Evolutionary conservation across 176 grass and related monocot species (phyloP).

Genomic region (Oryza glumipatula): DNA sequence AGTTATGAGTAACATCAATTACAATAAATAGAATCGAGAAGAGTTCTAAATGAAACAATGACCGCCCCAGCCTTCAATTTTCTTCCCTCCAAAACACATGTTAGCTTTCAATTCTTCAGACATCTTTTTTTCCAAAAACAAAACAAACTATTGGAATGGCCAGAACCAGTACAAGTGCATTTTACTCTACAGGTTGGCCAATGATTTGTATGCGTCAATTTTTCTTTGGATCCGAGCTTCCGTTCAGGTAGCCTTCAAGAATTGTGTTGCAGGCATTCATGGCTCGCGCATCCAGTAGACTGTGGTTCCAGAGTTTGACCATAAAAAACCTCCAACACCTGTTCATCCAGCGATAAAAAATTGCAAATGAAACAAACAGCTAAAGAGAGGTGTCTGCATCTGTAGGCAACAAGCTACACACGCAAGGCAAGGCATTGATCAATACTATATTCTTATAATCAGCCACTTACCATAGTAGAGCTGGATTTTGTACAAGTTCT

Average conservation of each 20-base stretch:
- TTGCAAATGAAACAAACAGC: conserved; percentile 17
- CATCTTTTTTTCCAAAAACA: conserved; percentile 5
- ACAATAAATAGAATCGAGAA: conserved; percentile 26
- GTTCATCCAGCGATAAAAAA: conserved; percentile 19
- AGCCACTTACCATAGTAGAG: conserved; percentile 66
- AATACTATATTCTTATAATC: neutral
- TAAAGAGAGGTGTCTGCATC: neutral
- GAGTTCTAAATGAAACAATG: conserved; percentile 13
- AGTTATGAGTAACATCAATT: neutral
- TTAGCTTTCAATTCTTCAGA: conserved; percentile 14
- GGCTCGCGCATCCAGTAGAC: conserved; percentile 73
- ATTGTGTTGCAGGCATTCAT: conserved; percentile 80
- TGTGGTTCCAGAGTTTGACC: conserved; percentile 99
- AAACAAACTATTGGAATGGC: neutral
- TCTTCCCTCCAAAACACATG: conserved; percentile 4
- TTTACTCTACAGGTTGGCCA: neutral
- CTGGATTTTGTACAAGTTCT: conserved; percentile 62
- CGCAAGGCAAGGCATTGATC: neutral
- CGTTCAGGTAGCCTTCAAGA: conserved; percentile 70
- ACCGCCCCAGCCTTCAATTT: neutral
- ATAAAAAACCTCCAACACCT: conserved; percentile 94
- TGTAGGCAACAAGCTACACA: neutral
- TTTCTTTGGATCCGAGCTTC: conserved; percentile 51
- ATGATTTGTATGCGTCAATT: neutral
- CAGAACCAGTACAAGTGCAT: neutral